Evolutionary conservation across 2,329 filamentous ascomycete genomes (phyloP).

Genomic region (Bipolaris victoriae): DNA sequence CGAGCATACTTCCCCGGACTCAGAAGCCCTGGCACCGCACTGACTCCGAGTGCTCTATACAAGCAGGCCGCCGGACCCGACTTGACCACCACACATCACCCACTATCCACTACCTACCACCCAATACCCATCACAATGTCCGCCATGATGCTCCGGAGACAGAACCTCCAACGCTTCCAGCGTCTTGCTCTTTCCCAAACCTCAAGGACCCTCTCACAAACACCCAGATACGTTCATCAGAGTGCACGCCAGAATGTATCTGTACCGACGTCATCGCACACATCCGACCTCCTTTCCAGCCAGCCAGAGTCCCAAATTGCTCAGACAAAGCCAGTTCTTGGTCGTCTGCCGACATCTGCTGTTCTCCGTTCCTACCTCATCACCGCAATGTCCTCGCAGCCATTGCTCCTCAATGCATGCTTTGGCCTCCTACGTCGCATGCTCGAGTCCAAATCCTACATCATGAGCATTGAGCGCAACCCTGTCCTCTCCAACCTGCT

Average conservation of each 20-base stretch:
- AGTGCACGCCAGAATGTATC: slow-evolving; percentile 41
- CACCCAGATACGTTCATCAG: slow-evolving; percentile 39
- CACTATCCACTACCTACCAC: background rate
- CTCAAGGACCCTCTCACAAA: slow-evolving; percentile 26
- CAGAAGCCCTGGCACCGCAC: slow-evolving; percentile 1
- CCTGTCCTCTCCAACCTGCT: slow-evolving; percentile 71
- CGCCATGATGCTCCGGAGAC: slow-evolving; percentile 31
- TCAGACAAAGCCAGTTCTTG: slow-evolving; percentile 55
- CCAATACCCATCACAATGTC: background rate
- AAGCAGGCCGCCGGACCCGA: slow-evolving; percentile 3
- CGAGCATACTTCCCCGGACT: background rate
- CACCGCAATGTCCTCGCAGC: slow-evolving; percentile 73
- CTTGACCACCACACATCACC: background rate
- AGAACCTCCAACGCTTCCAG: slow-evolving; percentile 33
- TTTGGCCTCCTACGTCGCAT: slow-evolving; percentile 71
- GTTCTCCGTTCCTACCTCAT: slow-evolving; percentile 73
- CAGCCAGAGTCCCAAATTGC: slow-evolving; percentile 19
- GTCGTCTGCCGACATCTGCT: slow-evolving; percentile 69
- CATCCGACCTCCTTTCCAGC: slow-evolving; percentile 28
- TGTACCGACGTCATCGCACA: slow-evolving; percentile 27
- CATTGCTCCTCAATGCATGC: slow-evolving; percentile 71
- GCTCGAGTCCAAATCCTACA: slow-evolving; percentile 68
- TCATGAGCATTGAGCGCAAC: slow-evolving; percentile 79
- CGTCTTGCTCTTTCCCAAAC: slow-evolving; percentile 28
- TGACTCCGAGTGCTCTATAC: slow-evolving; percentile 6